Base-by-base conservation (phyloP, 768 basidiomycete genomes). In the Russula earlei region DNA sequence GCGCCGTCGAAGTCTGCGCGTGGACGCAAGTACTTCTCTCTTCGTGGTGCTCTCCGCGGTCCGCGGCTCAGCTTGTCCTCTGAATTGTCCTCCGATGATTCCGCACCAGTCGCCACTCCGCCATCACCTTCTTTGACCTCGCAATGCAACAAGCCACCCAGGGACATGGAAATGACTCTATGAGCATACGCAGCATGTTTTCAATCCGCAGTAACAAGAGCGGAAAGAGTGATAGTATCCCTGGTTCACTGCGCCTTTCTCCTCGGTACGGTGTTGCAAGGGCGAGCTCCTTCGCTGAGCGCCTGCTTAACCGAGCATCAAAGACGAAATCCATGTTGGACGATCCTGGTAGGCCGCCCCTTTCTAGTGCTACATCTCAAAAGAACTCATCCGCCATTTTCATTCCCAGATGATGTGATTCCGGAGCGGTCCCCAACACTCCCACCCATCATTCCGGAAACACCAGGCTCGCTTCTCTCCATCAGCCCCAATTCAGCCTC, bases 71-170 rank as follows among this genome's bases (percentile, higher is more conserved):
- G 85, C 63, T 71, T 79, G 20, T 78, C 77, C 1, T 82, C 81
- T 2, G 79, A 81, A 60, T 67, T 82, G 52, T 86, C 84, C 0
- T 84, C 82, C 6, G 85, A 87, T 60, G 84, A 86, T 62, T 84
- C 83, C 24, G 74, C 75, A 31, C 70, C 76, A 20, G 75, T 83
- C n/a, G 69, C 74, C 6, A 84, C 81, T 19, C 84, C 84, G 27
- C 76, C 82, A 72, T 82, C 56, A 19, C 59, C 61, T 48, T 71
- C 57, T 14, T 47, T 50, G 54, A 58, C 42, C 37, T 49, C 52
- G 62, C 62, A 55, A 66, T 55, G 47, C 25, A 60, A 17, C 45
- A 56, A 58, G 34, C 67, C 57, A 1, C 42, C 29, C 49, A 54
- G 19, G 42, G 48, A 38, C 53, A 53, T 24, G 42, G 50, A 14